phyloP scores from a whole-genome alignment of 2,329 filamentous ascomycete genomes.

The Chaetomium sp. region DNA sequence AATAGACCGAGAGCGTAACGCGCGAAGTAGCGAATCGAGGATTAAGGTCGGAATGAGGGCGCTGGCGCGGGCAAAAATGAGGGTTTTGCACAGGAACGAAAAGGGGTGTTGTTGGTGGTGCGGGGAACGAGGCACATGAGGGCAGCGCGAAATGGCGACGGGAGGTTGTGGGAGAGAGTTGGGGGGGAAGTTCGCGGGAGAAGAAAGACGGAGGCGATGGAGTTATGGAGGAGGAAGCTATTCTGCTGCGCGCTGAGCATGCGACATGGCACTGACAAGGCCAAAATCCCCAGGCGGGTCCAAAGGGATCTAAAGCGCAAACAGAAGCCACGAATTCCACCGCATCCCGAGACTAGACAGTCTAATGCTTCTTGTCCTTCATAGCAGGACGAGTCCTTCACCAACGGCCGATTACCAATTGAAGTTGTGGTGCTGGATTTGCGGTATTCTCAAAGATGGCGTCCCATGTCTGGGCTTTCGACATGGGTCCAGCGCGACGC shows the following conservation, averaged over 20 bases:
- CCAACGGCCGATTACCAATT: not conserved
- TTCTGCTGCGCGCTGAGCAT: slow-evolving; percentile 30
- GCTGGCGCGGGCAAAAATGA: not conserved
- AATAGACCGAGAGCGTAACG: slow-evolving; percentile 25
- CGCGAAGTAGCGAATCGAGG: slow-evolving; percentile 5
- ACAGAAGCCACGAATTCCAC: not conserved
- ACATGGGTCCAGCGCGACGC: slow-evolving; percentile 5
- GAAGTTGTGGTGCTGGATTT: slow-evolving; percentile 1
- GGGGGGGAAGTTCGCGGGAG: slow-evolving; percentile 6
- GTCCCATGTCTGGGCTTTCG: slow-evolving; percentile 8
- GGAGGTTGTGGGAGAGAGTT: slow-evolving; percentile 4
- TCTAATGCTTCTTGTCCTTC: slow-evolving; percentile 14
- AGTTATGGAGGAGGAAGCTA: slow-evolving; percentile 26
- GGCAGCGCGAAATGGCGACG: slow-evolving; percentile 2
- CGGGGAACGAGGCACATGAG: slow-evolving; percentile 25
- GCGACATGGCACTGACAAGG: slow-evolving; percentile 27
- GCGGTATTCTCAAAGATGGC: not conserved
- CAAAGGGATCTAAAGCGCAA: slow-evolving; percentile 11
- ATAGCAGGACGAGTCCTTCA: slow-evolving; percentile 5
- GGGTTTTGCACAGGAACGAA: slow-evolving; percentile 7
- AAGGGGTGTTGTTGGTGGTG: slow-evolving; percentile 10
- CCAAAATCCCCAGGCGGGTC: slow-evolving; percentile 24
- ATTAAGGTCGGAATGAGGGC: not conserved
- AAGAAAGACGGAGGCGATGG: slow-evolving; percentile 5
- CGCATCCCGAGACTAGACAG: slow-evolving; percentile 16